Evolutionary conservation across 306 rosid genomes (phyloP).

Genomic region (Luffa acutangula): DNA sequence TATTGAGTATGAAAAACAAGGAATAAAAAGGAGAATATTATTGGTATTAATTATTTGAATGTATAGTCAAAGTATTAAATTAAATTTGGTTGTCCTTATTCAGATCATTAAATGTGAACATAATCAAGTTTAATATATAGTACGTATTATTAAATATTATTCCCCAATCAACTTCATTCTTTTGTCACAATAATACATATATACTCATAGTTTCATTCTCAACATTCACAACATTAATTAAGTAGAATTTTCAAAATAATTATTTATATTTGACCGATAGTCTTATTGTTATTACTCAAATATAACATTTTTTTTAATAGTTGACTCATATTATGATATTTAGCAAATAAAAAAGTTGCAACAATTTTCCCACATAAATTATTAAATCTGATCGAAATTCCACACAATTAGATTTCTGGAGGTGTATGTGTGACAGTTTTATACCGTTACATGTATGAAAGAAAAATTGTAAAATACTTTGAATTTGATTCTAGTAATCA

Average conservation of each 20-base stretch:
- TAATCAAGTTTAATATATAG: not conserved
- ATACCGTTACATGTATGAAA: too few species aligned
- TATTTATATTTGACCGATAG: too few species aligned
- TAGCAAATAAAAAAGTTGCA: too few species aligned
- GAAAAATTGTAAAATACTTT: too few species aligned
- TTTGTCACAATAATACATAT: not conserved
- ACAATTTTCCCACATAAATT: too few species aligned
- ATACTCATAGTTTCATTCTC: not conserved
- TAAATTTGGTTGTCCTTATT: not conserved
- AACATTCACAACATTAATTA: not conserved
- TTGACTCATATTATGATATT: too few species aligned
- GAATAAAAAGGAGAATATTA: not conserved
- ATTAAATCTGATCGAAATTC: too few species aligned
- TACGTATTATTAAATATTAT: not conserved
- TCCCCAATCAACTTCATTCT: not conserved
- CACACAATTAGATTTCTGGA: too few species aligned
- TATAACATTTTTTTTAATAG: too few species aligned
- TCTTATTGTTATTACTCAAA: too few species aligned
- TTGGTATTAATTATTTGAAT: not conserved
- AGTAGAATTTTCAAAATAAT: not conserved
- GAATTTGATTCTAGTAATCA: too few species aligned
- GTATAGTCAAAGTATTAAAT: not conserved
- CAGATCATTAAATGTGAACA: slow-evolving; percentile 6
- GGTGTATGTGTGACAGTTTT: too few species aligned
- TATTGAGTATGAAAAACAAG: not conserved